These are phyloP conservation scores for Conticribra guillardii DNA, from an alignment of 108 stramenopile species.

Conservation along the genomic window DNA sequence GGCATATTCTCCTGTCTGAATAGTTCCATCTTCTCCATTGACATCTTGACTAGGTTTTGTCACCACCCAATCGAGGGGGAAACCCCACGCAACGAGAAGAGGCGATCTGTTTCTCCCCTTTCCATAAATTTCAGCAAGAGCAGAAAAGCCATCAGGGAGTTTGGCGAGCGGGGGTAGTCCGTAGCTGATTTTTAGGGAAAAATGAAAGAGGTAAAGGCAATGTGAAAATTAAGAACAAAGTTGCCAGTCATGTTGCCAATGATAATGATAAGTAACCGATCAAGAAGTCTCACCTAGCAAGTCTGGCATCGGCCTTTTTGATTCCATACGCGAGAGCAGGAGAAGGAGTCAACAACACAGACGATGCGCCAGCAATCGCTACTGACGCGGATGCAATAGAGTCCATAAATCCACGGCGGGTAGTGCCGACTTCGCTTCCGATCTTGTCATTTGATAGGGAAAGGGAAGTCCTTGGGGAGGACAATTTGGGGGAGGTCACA, in stretches of 20 bases:
- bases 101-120: constrained; percentile 86
- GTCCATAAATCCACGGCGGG: constrained; percentile 73
- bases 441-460: constrained; percentile 19
- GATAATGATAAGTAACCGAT: constrained; percentile 29
- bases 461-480: constrained; percentile 1
- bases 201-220: not conserved
- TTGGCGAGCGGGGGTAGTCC: constrained; percentile 72
- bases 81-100: constrained; percentile 83
- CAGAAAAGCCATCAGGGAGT: constrained; percentile 84
- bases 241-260: not conserved
- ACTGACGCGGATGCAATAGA: constrained; percentile 55
- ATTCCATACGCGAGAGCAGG: constrained; percentile 74
- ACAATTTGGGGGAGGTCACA: constrained; percentile 12
- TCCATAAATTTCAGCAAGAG: constrained; percentile 87
- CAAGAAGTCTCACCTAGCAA: constrained; percentile 59
- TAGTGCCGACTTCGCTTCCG: constrained; percentile 6
- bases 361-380: constrained; percentile 49
- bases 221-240: not conserved
- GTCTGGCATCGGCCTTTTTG: constrained; percentile 76
- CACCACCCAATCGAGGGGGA: constrained; percentile 93
- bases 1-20: constrained; percentile 94
- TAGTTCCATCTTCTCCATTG: constrained; percentile 95
- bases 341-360: constrained; percentile 52
- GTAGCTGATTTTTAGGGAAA: constrained; percentile 52
- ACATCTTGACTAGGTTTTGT: constrained; percentile 86